phyloP scores from a whole-genome alignment of 306 rosid genomes.

The Gastrolobium villosum region DNA sequence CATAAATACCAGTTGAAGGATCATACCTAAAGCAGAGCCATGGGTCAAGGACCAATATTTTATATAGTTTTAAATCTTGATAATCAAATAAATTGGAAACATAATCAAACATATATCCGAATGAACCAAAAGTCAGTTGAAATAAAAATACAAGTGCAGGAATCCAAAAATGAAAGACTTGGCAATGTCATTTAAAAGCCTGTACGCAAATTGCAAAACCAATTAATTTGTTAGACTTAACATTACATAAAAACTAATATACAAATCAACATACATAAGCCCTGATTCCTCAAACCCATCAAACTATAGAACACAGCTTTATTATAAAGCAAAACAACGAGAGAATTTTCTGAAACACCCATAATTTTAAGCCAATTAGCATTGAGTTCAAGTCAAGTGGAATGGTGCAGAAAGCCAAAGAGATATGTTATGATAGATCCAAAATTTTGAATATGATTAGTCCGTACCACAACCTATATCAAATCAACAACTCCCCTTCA shows the following conservation, averaged over 20 bases:
- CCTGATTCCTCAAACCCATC: neutral
- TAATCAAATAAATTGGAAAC: neutral
- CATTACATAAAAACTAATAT: neutral
- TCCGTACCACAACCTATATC: neutral
- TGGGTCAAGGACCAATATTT: neutral
- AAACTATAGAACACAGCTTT: neutral
- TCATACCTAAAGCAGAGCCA: slow-evolving; percentile 66
- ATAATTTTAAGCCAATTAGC: neutral
- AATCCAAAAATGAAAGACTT: neutral
- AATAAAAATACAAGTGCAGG: neutral
- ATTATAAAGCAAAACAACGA: neutral
- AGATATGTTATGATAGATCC: neutral
- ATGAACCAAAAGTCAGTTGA: neutral
- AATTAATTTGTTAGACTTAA: neutral
- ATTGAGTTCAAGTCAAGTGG: neutral
- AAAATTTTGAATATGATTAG: neutral
- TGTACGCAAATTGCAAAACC: neutral
- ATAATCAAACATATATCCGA: neutral
- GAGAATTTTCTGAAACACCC: neutral
- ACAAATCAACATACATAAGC: slow-evolving; percentile 9
- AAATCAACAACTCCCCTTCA: neutral
- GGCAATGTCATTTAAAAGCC: neutral
- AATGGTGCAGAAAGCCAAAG: neutral
- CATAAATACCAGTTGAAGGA: slow-evolving; percentile 89
- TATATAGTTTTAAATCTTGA: neutral